Percentiles rank a stretch among this genome's conserved stretches.
These are phyloP conservation scores for Ascochyta rabiei DNA, from an alignment of 2,329 filamentous ascomycete genomes.

Conservation along the genomic window DNA sequence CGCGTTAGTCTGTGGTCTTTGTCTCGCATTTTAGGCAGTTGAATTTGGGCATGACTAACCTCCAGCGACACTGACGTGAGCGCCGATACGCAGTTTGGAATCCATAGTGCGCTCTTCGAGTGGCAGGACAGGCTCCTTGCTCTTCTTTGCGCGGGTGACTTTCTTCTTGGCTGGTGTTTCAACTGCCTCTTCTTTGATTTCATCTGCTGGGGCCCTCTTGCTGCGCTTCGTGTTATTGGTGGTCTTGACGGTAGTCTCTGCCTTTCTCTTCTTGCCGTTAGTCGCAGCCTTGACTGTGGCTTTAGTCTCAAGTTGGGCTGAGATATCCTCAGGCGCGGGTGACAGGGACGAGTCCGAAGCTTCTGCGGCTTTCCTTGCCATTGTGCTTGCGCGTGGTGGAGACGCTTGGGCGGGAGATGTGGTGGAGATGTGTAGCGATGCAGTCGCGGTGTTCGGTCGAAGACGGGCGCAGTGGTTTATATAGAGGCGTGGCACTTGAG, in stretches of 20 bases:
- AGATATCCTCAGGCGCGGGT: slow-evolving; percentile 23
- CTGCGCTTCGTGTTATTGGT: slow-evolving; percentile 23
- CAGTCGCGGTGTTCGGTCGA: not conserved
- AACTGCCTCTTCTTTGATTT: slow-evolving; percentile 2
- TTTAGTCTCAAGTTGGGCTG: slow-evolving; percentile 5
- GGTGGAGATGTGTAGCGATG: slow-evolving; percentile 1
- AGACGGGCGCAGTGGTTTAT: not conserved
- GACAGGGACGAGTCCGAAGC: slow-evolving; percentile 36
- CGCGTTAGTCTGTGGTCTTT: slow-evolving; percentile 24
- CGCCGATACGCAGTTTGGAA: slow-evolving; percentile 84
- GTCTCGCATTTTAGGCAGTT: not conserved
- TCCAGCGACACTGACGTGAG: slow-evolving; percentile 89
- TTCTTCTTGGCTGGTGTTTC: slow-evolving; percentile 15
- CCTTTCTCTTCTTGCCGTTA: slow-evolving; percentile 39
- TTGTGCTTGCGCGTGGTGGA: slow-evolving; percentile 12
- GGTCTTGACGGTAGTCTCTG: slow-evolving; percentile 20
- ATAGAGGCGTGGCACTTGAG: not conserved
- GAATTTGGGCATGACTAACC: slow-evolving; percentile 58
- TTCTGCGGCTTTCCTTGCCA: slow-evolving; percentile 25
- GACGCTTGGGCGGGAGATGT: not conserved
- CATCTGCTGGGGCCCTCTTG: slow-evolving; percentile 15
- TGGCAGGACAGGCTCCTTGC: slow-evolving; percentile 55
- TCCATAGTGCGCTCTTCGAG: slow-evolving; percentile 72
- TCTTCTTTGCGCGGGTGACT: slow-evolving; percentile 18
- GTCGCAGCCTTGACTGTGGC: slow-evolving; percentile 8